These are phyloP conservation scores for Yamadazyma friedrichii DNA, from an alignment of 1,139 yeast species.

Conservation along the genomic window DNA sequence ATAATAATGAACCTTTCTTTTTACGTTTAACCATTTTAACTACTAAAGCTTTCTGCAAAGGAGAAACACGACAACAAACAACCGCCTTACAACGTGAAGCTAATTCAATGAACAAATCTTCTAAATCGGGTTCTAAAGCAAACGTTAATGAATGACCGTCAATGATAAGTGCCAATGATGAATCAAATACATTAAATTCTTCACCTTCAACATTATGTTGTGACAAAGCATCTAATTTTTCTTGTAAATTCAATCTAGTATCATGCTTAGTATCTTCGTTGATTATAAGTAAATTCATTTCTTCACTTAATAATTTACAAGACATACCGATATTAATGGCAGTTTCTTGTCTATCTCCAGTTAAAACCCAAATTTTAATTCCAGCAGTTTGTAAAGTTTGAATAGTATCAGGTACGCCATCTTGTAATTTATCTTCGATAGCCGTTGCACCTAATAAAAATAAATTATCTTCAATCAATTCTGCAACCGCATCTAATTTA, in stretches of 20 bases:
- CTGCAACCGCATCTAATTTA: constrained; percentile 68
- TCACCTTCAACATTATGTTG: constrained; percentile 70
- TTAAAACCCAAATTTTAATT: constrained; percentile 93
- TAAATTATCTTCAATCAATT: constrained; percentile 75
- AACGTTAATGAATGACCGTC: constrained; percentile 89
- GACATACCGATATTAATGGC: constrained; percentile 99
- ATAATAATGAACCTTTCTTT: constrained; percentile 62
- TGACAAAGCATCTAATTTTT: constrained; percentile 73
- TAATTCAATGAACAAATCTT: constrained; percentile 72
- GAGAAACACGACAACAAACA: constrained; percentile 91
- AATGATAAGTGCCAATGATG: constrained; percentile 80
- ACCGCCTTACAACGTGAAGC: constrained; percentile 93
- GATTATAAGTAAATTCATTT: constrained; percentile 87
- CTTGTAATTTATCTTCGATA: constrained; percentile 95
- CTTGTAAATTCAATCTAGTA: constrained; percentile 66
- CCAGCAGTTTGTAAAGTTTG: constrained; percentile 95
- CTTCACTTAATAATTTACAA: constrained; percentile 89
- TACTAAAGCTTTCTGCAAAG: constrained; percentile 95
- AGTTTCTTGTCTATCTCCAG: constrained; percentile 99
- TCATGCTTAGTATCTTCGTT: constrained; percentile 82
- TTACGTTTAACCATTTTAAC: constrained; percentile 77
- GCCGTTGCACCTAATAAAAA: constrained; percentile 95
- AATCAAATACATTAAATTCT: constrained; percentile 48
- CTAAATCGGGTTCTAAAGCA: constrained; percentile 82
- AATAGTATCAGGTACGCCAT: constrained; percentile 97